Base-by-base conservation (phyloP, 352 stramenopile genomes). In the Lagenidium sp. region DNA sequence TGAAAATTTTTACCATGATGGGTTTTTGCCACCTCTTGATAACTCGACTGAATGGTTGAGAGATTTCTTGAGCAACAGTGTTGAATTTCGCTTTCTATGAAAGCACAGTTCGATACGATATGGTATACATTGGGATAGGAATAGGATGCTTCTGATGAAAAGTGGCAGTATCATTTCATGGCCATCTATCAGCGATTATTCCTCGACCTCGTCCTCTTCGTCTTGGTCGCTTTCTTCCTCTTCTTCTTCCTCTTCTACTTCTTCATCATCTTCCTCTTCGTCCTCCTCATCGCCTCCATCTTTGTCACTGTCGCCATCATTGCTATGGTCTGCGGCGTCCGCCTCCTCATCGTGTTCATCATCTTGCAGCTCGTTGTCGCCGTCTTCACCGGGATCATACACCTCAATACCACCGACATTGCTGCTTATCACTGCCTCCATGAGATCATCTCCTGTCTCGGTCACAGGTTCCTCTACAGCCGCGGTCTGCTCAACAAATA, bases 401-500 rank as follows among this genome's bases (percentile, higher is more conserved):
- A 20, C 41, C 2, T 47, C 40, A 11, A 57, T 41, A 4, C 39
- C 40, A 18, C 50, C 43, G 25, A 38, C 44, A 12, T 1, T 16
- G 4, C 37, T 35, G 24, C 13, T 13, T 10, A 22, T 18, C 5
- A 29, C 23, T 12, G 41, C 49, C 11, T 41, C 23, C 30, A 26
- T 40, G 8, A 8, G 8, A 30, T 38, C 40, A 21, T 23, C 32
- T 22, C 21, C 13, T 41, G 12, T 3, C 22, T 53, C 48, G 6
- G 44, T 29, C 12, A 53, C 24, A 23, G 10, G 29, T 36, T 55
- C 44, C 31, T 30, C 32, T 34, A 8, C 22, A 42, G 21, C 30
- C 32, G 8, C 22, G 16, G 44, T n/a, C 15, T 8, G 44, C 12
- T 82, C 76, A 18, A 78, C 54, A 31, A 78, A 82, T 41, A 63